phyloP scores from a whole-genome alignment of 164 flowering plant species.

The Echeveria elegans region DNA sequence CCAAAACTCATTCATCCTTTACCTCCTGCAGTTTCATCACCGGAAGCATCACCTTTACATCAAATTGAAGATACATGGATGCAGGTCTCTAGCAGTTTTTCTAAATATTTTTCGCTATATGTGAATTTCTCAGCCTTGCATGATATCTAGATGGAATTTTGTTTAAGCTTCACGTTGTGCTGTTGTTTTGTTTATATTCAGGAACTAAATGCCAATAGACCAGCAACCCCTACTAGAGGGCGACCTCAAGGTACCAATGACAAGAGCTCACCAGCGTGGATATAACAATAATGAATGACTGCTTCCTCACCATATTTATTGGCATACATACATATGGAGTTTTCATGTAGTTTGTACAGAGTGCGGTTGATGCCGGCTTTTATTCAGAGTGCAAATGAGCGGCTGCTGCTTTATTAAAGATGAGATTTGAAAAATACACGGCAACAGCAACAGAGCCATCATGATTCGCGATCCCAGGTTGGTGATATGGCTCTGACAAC shows the following conservation, averaged over 20 bases:
- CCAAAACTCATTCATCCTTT: conserved; percentile 98
- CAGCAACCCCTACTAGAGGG: conserved; percentile 98
- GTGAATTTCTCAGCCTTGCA: not conserved
- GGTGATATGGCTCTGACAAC: not conserved
- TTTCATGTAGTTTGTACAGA: conserved; percentile 6
- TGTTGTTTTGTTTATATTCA: conserved; percentile 19
- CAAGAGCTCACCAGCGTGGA: conserved; percentile 95
- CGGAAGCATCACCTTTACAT: conserved; percentile 86
- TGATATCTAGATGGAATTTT: not conserved
- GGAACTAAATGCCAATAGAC: too few relatives aligned
- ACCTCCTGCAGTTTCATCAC: conserved; percentile 90
- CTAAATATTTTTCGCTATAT: too few relatives aligned
- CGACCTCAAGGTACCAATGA: conserved; percentile 90
- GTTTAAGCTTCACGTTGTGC: not conserved
- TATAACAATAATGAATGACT: conserved; percentile 22
- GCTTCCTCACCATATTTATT: not conserved
- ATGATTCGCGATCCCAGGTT: not conserved
- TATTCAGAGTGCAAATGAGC: not conserved
- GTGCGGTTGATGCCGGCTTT: not conserved
- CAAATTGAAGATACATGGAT: conserved; percentile 99
- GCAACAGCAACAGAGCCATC: not conserved
- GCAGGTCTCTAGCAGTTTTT: conserved; percentile 54
- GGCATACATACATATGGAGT: not conserved
- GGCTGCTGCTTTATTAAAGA: not conserved
- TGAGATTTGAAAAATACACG: not conserved